Percentiles rank a stretch among this genome's conserved stretches.
Conservation (phyloP, 805 yeast species). For the Pichia nakasei region DNA sequence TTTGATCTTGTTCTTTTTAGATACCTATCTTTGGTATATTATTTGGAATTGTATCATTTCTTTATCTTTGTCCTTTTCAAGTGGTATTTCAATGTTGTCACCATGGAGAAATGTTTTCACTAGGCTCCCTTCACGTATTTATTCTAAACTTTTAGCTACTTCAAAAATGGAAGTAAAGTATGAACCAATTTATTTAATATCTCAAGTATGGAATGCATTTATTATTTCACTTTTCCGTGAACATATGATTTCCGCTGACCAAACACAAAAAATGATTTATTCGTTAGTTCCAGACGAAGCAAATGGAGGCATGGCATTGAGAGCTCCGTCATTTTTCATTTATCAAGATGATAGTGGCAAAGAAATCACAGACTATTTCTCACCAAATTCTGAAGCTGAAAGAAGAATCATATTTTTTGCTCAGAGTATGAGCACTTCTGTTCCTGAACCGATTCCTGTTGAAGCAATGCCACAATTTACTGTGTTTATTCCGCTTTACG, state of each 20-base stretch:
- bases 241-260: constrained; percentile 43
- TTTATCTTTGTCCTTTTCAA: constrained; percentile 37
- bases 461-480: constrained; percentile 43
- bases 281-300: constrained; percentile 43
- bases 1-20: constrained; percentile 42
- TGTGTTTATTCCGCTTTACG: constrained; percentile 43
- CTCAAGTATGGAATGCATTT: constrained; percentile 48
- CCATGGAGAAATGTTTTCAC: constrained; percentile 52
- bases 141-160: constrained; percentile 37
- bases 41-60: constrained; percentile 47
- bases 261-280: constrained; percentile 29
- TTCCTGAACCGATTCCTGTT: constrained; percentile 41
- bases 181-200: constrained; percentile 31
- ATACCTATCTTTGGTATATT: constrained; percentile 51
- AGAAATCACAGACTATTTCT: constrained; percentile 32
- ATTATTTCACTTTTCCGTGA: constrained; percentile 47
- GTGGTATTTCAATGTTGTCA: constrained; percentile 47
- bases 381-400: constrained; percentile 41
- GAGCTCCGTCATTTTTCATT: constrained; percentile 39
- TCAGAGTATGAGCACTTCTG: constrained; percentile 39
- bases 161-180: constrained; percentile 38
- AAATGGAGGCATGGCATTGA: constrained; percentile 28
- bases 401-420: constrained; percentile 47
- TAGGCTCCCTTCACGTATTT: constrained; percentile 41
- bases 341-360: constrained; percentile 38